phyloP scores from a whole-genome alignment of 208 protist species.

The Trypanosoma melophagium region DNA sequence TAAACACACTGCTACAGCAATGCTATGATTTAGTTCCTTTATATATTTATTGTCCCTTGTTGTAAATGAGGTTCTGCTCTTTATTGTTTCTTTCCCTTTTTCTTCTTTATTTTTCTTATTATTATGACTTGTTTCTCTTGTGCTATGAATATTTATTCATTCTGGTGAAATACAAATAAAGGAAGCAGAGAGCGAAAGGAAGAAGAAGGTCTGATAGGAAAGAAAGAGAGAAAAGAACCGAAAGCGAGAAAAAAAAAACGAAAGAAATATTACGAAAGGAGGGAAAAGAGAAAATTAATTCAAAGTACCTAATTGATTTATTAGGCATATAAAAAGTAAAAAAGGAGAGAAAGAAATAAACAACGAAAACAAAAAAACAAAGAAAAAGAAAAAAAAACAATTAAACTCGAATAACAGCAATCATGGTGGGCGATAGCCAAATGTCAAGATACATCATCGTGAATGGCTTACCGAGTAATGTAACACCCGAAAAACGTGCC shows the following conservation, averaged over 20 bases:
- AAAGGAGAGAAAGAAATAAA: neutral
- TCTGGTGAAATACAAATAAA: conserved; percentile 20
- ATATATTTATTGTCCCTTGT: neutral
- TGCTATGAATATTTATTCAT: conserved; percentile 24
- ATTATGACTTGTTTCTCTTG: neutral
- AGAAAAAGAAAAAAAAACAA: conserved; percentile 14
- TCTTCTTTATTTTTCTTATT: neutral
- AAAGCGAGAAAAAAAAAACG: conserved; percentile 15
- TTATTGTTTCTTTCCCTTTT: too few relatives aligned
- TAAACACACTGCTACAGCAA: too few relatives aligned
- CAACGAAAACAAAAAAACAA: neutral
- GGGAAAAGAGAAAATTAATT: neutral
- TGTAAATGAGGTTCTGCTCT: too few relatives aligned
- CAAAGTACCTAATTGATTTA: neutral
- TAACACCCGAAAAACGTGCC: conserved; percentile 80
- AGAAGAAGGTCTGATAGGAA: neutral
- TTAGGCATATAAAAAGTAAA: neutral
- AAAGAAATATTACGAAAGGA: neutral
- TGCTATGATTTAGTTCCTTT: neutral
- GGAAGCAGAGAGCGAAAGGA: conserved; percentile 3
- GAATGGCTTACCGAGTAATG: conserved; percentile 78
- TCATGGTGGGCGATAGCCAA: conserved; percentile 34
- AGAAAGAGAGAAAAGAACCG: conserved; percentile 16
- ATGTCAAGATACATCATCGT: conserved; percentile 78
- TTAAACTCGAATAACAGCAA: conserved; percentile 16